Evolutionary conservation across 148 eudicot genomes (phyloP).

Genomic region (Fagopyrum homotropicum): DNA sequence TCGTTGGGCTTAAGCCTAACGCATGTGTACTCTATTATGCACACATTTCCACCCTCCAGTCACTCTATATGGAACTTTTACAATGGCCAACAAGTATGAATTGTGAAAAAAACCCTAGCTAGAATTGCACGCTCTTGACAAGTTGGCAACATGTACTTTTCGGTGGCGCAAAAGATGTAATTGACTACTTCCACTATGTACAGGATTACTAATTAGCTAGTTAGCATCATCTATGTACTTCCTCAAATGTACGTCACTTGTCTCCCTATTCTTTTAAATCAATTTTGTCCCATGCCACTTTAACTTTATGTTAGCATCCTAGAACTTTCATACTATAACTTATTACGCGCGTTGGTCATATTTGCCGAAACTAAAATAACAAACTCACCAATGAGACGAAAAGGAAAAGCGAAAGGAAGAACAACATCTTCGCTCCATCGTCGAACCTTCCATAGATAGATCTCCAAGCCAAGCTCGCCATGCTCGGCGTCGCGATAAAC

Average conservation of each 20-base stretch:
- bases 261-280: neutral
- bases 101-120: neutral
- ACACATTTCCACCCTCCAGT: too few species aligned
- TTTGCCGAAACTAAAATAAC: neutral
- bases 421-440: conserved; percentile 47
- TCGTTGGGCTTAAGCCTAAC: too few species aligned
- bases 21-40: too few species aligned
- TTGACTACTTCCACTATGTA: conserved; percentile 4
- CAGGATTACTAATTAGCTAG: neutral
- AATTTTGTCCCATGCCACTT: neutral
- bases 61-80: too few species aligned
- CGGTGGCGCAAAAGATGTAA: conserved; percentile 1
- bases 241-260: neutral
- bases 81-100: neutral
- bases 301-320: neutral
- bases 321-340: neutral
- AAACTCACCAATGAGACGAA: conserved; percentile 48
- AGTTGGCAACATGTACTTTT: neutral
- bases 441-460: conserved; percentile 41
- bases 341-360: neutral
- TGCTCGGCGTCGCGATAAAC: conserved; percentile 56
- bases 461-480: conserved; percentile 63
- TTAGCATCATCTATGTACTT: neutral
- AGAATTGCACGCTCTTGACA: neutral
- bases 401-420: conserved; percentile 55